Base-by-base conservation (phyloP, 345 rosid genomes). In the Dipteronia sinensis region DNA sequence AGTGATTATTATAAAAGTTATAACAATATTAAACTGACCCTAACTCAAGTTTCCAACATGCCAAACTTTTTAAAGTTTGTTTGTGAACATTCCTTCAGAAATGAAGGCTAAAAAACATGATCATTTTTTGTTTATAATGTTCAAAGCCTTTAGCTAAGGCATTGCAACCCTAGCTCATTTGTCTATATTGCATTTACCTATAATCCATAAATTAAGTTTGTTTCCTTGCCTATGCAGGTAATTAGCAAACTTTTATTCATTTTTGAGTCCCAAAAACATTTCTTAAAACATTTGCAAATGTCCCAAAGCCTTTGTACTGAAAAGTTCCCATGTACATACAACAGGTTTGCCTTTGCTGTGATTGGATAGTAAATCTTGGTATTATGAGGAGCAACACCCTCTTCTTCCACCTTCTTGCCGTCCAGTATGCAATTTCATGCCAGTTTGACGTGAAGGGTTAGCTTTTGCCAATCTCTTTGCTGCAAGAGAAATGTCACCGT, bases 401-500 rank as follows among this genome's bases (percentile, higher is more conserved):
- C 91, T 73, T 84, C 89, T 82, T 64, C 86, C 82, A 64, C 80
- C 82, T 78, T 86, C 85, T 66, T 84, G 89, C 10, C 15, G 84
- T 73, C 81, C 73, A 40, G 78, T 77, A 23, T 88, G 90, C 85
- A 92, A 72, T 74, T 86, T 92, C 91, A 92, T 92, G 70, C 97
- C 97, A 16, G 83, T 74, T 13, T 88, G 85, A 46, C 90, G 89
- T 0, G 84, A 77, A 67, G 97, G 94, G 71, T 74, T 85, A 76
- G 90, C 90, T 79, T 87, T 89, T 29, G 83, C 93, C 74, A 92
- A 65, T 83, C 88, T 83, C 76, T 89, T 90, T 13, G 93, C 97
- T 92, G 92, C 86, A 83, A 80, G 19, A 75, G 67, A 56, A 62
- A 79, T 66, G 69, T 62, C 38, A 15, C 13, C 31, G 65, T 62